Evolutionary conservation across 495 filamentous ascomycete genomes (phyloP).

Genomic region (Clavariopsis aquatica): DNA sequence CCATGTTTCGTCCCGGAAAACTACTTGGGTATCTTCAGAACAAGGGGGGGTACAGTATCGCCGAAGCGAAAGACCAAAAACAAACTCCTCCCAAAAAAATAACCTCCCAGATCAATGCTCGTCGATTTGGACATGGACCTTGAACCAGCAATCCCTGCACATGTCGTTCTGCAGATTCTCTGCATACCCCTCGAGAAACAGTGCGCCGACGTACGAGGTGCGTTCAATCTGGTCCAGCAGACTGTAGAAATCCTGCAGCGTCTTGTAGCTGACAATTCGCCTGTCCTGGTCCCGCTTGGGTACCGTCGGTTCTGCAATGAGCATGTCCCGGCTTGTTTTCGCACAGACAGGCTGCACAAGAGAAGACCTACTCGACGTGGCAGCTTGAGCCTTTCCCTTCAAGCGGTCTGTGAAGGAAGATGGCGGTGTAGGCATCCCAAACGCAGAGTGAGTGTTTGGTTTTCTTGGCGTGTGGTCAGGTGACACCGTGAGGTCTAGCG

Average conservation of each 20-base stretch:
- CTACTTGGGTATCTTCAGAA: no score
- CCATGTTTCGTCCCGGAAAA: no score
- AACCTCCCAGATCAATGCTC: no score
- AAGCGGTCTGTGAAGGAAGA: no score
- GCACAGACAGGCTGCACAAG: no score
- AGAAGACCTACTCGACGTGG: no score
- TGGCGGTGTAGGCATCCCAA: no score
- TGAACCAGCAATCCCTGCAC: conserved; percentile 32
- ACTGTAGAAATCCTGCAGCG: conserved; percentile 32
- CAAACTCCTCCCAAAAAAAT: no score
- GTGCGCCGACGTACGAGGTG: conserved; percentile 19
- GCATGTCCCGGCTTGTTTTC: no score
- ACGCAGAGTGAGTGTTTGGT: neutral
- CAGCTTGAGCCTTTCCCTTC: no score
- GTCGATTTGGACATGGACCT: conserved; percentile 6
- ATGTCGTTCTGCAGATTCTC: conserved; percentile 27
- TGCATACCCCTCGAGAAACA: conserved; percentile 32
- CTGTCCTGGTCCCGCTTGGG: neutral
- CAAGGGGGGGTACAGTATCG: neutral
- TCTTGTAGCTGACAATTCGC: conserved; percentile 13
- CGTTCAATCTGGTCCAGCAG: conserved; percentile 32
- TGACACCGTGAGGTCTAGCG: conserved; percentile 24
- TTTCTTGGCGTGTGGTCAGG: conserved; percentile 7
- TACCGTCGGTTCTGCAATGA: no score
- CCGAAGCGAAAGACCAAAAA: no score